A percentile compares a stretch with the other conserved stretches of the same genome.
Evolutionary conservation across 345 rosid genomes (phyloP).

Genomic region (Rhodamnia argentea): DNA sequence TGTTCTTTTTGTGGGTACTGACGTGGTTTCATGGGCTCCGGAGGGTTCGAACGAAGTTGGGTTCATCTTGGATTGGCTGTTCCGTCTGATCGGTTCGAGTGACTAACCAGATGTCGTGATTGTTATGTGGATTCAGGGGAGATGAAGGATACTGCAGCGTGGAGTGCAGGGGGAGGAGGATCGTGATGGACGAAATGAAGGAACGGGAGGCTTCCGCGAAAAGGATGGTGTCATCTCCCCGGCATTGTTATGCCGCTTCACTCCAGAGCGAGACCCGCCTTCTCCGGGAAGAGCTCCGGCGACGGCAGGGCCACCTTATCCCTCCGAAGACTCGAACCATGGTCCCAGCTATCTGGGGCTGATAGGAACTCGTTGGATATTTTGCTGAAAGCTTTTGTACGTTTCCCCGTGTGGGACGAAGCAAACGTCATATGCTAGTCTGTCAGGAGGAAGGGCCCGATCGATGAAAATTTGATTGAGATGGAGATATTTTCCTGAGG

Average conservation of each 20-base stretch:
- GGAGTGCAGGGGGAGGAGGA: conserved; percentile 64
- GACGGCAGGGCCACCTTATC: conserved; percentile 1
- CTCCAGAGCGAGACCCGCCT: conserved; percentile 14
- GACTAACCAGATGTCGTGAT: background rate
- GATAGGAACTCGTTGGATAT: background rate
- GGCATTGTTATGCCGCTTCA: conserved; percentile 19
- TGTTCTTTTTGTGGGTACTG: background rate
- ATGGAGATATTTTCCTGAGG: background rate
- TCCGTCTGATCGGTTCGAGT: background rate
- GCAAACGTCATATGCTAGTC: background rate
- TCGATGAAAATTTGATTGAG: background rate
- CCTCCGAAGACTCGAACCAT: conserved; percentile 1
- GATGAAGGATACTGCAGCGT: conserved; percentile 72
- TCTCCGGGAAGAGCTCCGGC: conserved; percentile 28
- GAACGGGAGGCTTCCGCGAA: conserved; percentile 29
- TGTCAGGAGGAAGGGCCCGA: background rate
- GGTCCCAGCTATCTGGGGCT: background rate
- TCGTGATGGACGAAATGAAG: conserved; percentile 37
- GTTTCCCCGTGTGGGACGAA: background rate
- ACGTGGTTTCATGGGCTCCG: background rate
- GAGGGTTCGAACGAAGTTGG: background rate
- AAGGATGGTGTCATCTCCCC: conserved; percentile 18
- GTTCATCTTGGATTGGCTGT: background rate
- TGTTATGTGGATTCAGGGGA: conserved; percentile 23
- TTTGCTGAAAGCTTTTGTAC: background rate